Evolutionary conservation across 345 rosid species (phyloP).

Genomic region (Lepidium aucheri): DNA sequence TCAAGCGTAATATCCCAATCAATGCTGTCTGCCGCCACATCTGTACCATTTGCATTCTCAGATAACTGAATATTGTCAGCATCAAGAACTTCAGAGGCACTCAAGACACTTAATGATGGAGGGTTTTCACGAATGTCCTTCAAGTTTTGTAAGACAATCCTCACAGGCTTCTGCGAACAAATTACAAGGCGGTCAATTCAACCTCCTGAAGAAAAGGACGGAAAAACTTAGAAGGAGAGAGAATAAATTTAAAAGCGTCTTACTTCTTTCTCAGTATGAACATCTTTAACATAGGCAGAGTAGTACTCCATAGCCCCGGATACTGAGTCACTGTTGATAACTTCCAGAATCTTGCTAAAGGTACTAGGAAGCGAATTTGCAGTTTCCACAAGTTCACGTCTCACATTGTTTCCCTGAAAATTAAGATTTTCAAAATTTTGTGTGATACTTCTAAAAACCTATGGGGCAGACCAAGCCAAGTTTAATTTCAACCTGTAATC

Average conservation of each 20-base stretch:
- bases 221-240: not conserved
- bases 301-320: slow-evolving; percentile 71
- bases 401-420: slow-evolving; percentile 79
- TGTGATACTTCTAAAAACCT: not conserved
- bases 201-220: not conserved
- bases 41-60: slow-evolving; percentile 40
- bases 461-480: slow-evolving; percentile 13
- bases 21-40: slow-evolving; percentile 45
- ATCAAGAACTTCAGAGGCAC: slow-evolving; percentile 39
- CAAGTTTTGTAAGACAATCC: slow-evolving; percentile 48
- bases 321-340: slow-evolving; percentile 59
- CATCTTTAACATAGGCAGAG: slow-evolving; percentile 70
- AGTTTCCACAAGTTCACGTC: slow-evolving; percentile 83
- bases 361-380: slow-evolving; percentile 82
- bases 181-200: slow-evolving; percentile 4
- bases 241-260: slow-evolving; percentile 18
- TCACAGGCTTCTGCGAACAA: slow-evolving; percentile 50
- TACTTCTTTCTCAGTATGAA: slow-evolving; percentile 86
- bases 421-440: not conserved
- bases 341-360: slow-evolving; percentile 66
- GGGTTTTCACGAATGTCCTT: slow-evolving; percentile 67
- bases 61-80: slow-evolving; percentile 32
- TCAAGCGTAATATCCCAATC: slow-evolving; percentile 96
- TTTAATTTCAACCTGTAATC: slow-evolving; percentile 56
- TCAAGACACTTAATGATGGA: slow-evolving; percentile 64